These are phyloP conservation scores for Oenanthe sinensis DNA, from an alignment of 129 eudicot genomes.

Conservation along the genomic window DNA sequence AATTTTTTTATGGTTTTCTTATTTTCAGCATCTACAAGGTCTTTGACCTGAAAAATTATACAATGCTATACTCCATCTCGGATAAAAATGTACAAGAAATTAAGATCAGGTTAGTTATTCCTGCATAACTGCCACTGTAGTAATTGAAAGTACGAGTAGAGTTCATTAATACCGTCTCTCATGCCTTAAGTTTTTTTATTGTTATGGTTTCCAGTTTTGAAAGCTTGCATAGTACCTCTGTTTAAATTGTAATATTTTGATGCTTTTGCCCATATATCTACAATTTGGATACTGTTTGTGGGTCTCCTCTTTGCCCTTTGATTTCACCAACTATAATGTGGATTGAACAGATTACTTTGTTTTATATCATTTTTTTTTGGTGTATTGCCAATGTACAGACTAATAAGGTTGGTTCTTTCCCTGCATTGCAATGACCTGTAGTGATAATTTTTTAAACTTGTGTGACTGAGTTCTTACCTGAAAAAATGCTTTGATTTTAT, in stretches of 20 bases:
- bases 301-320: neutral
- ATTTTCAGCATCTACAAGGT: slow-evolving; percentile 52
- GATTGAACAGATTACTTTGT: neutral
- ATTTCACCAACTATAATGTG: neutral
- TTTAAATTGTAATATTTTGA: neutral
- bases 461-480: neutral
- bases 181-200: neutral
- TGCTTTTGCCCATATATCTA: neutral
- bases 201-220: neutral
- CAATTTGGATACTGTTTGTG: neutral
- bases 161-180: neutral
- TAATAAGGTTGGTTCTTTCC: neutral
- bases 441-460: neutral
- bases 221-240: neutral
- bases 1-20: neutral
- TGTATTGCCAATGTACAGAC: too few species aligned
- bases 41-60: slow-evolving; percentile 59
- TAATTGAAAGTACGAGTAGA: neutral
- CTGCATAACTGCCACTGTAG: neutral
- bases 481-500: too few species aligned
- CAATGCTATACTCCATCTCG: slow-evolving; percentile 53
- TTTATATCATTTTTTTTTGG: too few species aligned
- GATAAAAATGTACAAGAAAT: slow-evolving; percentile 36
- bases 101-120: slow-evolving; percentile 29
- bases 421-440: neutral